Evolutionary conservation across 148 eudicot species (phyloP), one percentile per base, ranked within the genome.

Genomic region (Arctostaphylos glauca): DNA sequence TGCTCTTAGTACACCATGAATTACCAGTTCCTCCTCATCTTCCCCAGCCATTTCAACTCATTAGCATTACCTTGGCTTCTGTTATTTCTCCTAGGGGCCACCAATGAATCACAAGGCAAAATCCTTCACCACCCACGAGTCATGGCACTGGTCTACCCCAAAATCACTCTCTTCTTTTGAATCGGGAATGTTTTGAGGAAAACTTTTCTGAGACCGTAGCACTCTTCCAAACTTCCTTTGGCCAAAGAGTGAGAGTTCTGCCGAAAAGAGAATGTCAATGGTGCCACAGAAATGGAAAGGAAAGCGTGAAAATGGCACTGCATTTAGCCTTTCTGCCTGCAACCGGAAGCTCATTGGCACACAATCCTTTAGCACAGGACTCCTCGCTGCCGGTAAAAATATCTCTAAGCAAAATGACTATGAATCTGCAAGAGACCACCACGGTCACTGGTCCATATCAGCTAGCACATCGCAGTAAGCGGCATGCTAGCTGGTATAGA

Each of bases 281-380:
- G 43, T 79, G 52, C 86, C 84, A 3, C 19, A 55, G 46, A 80
- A 46, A 13, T 78, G 81, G 50, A 76, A 52, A 47, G 88, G 90
- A 2, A 18, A 10, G 2, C 83, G 85, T 67, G 80, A 74, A 38
- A 79, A 54, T 23, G 46, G 54, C 25, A 19, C 76, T 0, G 82
- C 76, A 14, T 82, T 82, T 9, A 66, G 31, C 81, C n/a, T 53
- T 31, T 83, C 74, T 7, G 14, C 52, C 38, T 86, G 88, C 76
- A 83, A 86, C 81, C 56, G 77, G 80, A 87, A 83, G 49, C 86
- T 85, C 7, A 85, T 87, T 7, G 89, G 89, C 14, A 87, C 87
- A 2, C 59, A 68, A 43, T 85, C 78, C 47, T 85, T 76, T 52
- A 31, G 41, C 81, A 85, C 77, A 78, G 87, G 81, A 3, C 1